phyloP scores from a whole-genome alignment of 2,329 filamentous ascomycete species.

The Pestalotiopsis sp. region DNA sequence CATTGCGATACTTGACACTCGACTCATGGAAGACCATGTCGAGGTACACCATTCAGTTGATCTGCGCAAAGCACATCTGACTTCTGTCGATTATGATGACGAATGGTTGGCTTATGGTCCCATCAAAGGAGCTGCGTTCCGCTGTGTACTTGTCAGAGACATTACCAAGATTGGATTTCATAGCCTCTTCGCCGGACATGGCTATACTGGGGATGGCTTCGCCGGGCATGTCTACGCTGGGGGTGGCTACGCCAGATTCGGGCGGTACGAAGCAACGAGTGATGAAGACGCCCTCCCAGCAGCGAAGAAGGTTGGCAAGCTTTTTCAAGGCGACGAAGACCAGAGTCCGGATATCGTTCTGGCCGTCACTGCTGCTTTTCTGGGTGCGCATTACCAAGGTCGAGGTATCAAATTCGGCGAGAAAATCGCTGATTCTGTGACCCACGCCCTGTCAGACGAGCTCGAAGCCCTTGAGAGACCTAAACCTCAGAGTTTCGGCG shows the following conservation, averaged over 20 bases:
- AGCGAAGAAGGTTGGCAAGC: background rate
- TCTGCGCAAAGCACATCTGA: background rate
- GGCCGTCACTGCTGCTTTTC: background rate
- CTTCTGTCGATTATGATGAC: background rate
- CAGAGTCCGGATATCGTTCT: background rate
- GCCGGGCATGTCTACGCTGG: background rate
- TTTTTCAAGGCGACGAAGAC: background rate
- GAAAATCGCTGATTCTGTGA: background rate
- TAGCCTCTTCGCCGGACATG: background rate
- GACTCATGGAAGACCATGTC: background rate
- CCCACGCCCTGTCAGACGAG: background rate
- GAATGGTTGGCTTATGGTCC: conserved; percentile 1
- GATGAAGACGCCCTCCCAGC: background rate
- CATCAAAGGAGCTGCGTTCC: background rate
- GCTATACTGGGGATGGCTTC: background rate
- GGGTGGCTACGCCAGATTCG: background rate
- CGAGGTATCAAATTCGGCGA: background rate
- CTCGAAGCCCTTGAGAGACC: background rate
- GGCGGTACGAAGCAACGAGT: background rate
- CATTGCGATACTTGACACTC: background rate
- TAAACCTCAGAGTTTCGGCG: background rate
- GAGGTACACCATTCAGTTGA: background rate
- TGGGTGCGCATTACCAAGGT: background rate
- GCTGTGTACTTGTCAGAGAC: background rate
- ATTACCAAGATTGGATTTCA: background rate